Evolutionary conservation across 495 filamentous ascomycete species (phyloP).

Genomic region (Sabuloglossum arenarium): DNA sequence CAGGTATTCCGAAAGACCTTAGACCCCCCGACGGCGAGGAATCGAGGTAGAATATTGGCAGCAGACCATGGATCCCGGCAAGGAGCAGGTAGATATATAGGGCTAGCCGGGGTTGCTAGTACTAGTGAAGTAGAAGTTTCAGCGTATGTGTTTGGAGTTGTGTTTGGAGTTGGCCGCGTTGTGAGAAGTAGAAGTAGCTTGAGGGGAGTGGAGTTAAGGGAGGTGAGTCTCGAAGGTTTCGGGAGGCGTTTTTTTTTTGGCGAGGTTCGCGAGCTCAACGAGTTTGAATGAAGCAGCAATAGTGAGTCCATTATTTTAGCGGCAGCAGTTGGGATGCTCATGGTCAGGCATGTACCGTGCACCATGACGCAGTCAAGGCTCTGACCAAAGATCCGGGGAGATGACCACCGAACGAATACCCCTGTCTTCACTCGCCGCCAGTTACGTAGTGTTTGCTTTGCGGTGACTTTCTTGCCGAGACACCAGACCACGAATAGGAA

Average conservation of each 20-base stretch:
- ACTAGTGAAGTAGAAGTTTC: not conserved
- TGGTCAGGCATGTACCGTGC: not conserved
- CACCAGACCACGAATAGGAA: not conserved
- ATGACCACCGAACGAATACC: not conserved
- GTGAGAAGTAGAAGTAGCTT: not conserved
- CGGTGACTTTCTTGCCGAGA: constrained; percentile 1
- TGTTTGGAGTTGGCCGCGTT: not conserved
- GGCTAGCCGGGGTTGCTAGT: not conserved
- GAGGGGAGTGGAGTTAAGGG: not conserved
- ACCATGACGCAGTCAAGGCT: not conserved
- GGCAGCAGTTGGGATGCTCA: not conserved
- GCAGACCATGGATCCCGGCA: not conserved
- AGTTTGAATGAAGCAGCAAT: not conserved
- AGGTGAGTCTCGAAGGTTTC: not conserved
- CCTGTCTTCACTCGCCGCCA: not conserved
- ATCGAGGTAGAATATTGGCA: not conserved
- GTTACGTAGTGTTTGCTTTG: not conserved
- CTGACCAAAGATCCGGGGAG: not conserved
- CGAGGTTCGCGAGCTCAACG: not conserved
- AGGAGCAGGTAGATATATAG: not conserved
- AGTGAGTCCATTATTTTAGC: not conserved
- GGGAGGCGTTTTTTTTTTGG: not conserved
- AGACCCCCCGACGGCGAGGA: not conserved
- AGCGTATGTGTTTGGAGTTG: not conserved
- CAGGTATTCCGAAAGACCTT: not conserved